These are phyloP conservation scores for Aspergillus sp. DNA, from an alignment of 2,329 filamentous ascomycete genomes.

Conservation along the genomic window DNA sequence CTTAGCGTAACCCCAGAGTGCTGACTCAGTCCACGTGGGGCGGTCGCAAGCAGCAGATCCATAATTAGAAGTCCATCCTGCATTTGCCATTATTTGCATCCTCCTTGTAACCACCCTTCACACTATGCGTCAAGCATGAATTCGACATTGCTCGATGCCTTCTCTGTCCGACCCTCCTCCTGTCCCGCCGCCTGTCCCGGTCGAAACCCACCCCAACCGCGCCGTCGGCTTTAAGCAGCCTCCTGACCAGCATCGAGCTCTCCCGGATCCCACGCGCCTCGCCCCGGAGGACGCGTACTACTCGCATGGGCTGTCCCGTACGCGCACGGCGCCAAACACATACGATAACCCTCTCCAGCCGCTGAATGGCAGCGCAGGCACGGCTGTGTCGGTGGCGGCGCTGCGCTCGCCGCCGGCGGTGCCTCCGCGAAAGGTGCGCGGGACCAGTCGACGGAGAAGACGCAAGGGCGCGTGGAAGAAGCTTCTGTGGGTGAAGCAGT, in stretches of 20 bases:
- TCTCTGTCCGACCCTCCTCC: conserved; percentile 31
- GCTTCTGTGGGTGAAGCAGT: conserved; percentile 95
- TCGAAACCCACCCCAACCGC: conserved; percentile 47
- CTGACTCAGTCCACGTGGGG: neutral
- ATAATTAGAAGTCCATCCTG: no score
- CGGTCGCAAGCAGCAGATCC: neutral
- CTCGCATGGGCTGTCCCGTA: conserved; percentile 58
- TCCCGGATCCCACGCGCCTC: conserved; percentile 64
- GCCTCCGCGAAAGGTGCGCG: conserved; percentile 44
- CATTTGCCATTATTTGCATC: neutral
- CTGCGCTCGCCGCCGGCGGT: conserved; percentile 41
- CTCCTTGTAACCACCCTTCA: neutral
- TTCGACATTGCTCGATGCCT: conserved; percentile 30
- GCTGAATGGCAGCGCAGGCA: conserved; percentile 43
- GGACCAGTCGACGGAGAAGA: conserved; percentile 63
- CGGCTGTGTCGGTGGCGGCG: conserved; percentile 38
- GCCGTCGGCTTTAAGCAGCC: conserved; percentile 31
- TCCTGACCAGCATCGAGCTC: conserved; percentile 35
- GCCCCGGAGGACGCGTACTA: conserved; percentile 82
- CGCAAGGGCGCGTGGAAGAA: conserved; percentile 86
- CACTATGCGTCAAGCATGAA: conserved; percentile 30
- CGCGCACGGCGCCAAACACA: conserved; percentile 37
- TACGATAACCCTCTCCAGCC: conserved; percentile 35
- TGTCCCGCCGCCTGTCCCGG: conserved; percentile 44
- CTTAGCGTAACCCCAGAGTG: neutral